phyloP scores from a whole-genome alignment of 345 rosid genomes.

The Jatropha curcas region DNA sequence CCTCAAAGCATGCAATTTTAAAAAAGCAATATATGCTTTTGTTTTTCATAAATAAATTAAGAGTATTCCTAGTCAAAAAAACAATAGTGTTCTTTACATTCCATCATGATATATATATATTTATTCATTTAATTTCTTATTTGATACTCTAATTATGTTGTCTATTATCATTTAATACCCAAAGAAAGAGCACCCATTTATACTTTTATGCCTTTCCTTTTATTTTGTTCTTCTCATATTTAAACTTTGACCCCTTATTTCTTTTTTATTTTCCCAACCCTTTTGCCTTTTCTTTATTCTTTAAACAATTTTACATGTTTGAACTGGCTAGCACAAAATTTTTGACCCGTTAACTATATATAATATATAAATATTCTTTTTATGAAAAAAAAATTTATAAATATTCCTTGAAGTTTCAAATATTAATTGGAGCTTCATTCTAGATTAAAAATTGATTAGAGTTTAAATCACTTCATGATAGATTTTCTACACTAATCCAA shows the following conservation, averaged over 20 bases:
- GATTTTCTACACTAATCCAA: too few relatives aligned
- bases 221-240: too few relatives aligned
- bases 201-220: neutral
- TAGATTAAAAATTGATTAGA: too few relatives aligned
- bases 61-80: constrained; percentile 17
- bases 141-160: constrained; percentile 7
- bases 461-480: too few relatives aligned
- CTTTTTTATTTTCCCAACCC: neutral
- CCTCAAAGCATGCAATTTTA: neutral
- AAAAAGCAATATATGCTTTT: neutral
- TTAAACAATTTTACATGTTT: neutral
- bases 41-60: neutral
- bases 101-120: too few relatives aligned
- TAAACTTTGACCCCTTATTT: neutral
- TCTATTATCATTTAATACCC: neutral
- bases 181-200: neutral
- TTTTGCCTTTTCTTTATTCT: constrained; percentile 1
- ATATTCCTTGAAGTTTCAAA: too few relatives aligned
- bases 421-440: too few relatives aligned
- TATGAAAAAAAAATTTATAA: too few relatives aligned
- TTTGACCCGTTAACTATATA: neutral
- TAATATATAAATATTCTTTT: too few relatives aligned
- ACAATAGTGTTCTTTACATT: constrained; percentile 24
- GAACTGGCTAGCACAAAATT: neutral
- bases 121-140: constrained; percentile 10